Evolutionary conservation across 345 rosid genomes (phyloP).

Genomic region (Eucalyptus regnans): DNA sequence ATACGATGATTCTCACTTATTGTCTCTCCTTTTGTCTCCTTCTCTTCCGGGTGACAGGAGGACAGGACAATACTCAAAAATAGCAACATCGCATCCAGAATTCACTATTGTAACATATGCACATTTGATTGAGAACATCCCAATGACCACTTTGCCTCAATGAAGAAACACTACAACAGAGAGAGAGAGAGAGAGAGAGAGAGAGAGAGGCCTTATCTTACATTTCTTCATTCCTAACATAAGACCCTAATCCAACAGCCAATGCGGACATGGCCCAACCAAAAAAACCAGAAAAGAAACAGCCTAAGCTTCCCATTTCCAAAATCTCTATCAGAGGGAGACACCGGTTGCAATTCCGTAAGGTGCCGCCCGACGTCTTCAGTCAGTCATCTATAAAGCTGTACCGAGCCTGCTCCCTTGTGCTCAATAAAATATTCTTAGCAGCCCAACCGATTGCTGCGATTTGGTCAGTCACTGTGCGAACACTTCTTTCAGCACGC

Average conservation of each 20-base stretch:
- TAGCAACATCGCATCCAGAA: not conserved
- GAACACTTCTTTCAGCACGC: conserved; percentile 7
- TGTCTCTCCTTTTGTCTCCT: not conserved
- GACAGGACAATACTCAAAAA: not conserved
- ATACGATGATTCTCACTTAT: not conserved
- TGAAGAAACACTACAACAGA: not conserved
- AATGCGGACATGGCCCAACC: not conserved
- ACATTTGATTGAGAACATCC: not conserved
- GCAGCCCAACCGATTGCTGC: conserved; percentile 48
- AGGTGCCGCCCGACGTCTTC: not conserved
- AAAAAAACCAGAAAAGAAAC: not conserved
- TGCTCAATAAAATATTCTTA: conserved; percentile 49
- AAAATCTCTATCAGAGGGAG: not conserved
- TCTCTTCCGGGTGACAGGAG: not conserved
- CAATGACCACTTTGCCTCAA: not conserved
- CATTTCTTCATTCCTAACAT: not conserved
- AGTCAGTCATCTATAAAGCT: conserved; percentile 46
- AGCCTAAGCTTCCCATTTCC: not conserved
- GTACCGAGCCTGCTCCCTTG: conserved; percentile 53
- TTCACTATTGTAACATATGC: not conserved
- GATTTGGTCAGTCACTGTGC: conserved; percentile 34
- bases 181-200: not conserved
- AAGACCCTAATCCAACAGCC: not conserved
- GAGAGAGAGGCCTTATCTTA: not conserved
- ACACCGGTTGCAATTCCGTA: not conserved